These are phyloP conservation scores for Venturia aucupariae DNA, from an alignment of 2,329 filamentous ascomycete genomes.

Conservation along the genomic window DNA sequence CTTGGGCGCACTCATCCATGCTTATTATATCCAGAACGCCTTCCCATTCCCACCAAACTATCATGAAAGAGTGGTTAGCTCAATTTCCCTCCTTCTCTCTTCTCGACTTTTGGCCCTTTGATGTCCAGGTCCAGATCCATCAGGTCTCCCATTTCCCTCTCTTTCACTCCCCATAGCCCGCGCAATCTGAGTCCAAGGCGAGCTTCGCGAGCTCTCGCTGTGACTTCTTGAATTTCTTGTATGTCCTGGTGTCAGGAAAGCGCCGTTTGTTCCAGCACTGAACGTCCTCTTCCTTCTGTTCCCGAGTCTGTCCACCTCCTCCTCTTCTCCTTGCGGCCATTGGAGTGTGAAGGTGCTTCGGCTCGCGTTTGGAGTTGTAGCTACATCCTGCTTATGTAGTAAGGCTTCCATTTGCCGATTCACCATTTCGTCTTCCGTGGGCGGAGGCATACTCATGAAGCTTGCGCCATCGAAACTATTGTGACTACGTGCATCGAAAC, in stretches of 20 bases:
- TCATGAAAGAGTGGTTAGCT: constrained; percentile 9
- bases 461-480: constrained; percentile 9
- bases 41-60: background rate
- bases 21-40: background rate
- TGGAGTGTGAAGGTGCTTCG: constrained; percentile 36
- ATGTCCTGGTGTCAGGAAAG: background rate
- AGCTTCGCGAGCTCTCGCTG: background rate
- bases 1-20: background rate
- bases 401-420: constrained; percentile 43
- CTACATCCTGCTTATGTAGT: constrained; percentile 28
- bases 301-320: background rate
- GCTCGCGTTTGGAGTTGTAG: constrained; percentile 25
- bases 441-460: constrained; percentile 12
- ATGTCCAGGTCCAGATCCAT: background rate
- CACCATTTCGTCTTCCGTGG: constrained; percentile 38
- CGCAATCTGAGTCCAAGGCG: background rate
- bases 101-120: constrained; percentile 12
- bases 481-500: constrained; percentile 9
- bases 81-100: constrained; percentile 15
- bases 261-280: background rate
- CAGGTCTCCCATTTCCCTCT: background rate
- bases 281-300: constrained; percentile 1
- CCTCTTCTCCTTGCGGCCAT: constrained; percentile 21
- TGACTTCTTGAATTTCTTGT: background rate
- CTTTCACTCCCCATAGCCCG: background rate